These are phyloP conservation scores for Rhododendron mucronatum DNA, from an alignment of 148 eudicot species.

Conservation along the genomic window DNA sequence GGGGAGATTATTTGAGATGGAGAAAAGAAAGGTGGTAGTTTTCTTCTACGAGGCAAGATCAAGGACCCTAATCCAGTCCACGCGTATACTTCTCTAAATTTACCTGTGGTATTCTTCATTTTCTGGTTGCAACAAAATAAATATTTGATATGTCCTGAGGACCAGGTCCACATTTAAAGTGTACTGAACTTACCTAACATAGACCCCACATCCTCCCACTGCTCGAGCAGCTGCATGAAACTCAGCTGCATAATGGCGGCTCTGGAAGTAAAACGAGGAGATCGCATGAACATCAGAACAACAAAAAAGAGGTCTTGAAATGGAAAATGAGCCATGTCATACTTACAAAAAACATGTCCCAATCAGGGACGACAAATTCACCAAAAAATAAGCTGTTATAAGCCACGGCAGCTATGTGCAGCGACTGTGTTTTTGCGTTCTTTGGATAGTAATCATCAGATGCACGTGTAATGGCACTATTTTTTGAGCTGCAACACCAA, in stretches of 20 bases:
- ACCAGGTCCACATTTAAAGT: not conserved
- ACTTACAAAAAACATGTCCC: constrained; percentile 53
- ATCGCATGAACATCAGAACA: not conserved
- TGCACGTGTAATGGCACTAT: constrained; percentile 40
- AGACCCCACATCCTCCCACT: constrained; percentile 42
- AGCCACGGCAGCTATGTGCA: constrained; percentile 40
- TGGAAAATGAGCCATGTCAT: constrained; percentile 4
- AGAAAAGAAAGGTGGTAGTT: not conserved
- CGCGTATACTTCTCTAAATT: not conserved
- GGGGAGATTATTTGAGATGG: not conserved
- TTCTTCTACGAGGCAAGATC: not conserved
- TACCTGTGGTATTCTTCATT: not conserved
- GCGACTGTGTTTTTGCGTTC: constrained; percentile 32
- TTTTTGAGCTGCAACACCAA: constrained; percentile 27
- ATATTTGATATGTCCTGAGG: not conserved
- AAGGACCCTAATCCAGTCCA: not conserved
- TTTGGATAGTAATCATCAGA: constrained; percentile 47
- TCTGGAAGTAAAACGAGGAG: constrained; percentile 18
- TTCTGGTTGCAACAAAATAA: not conserved
- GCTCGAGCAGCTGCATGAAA: constrained; percentile 49
- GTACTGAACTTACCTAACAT: constrained; percentile 29
- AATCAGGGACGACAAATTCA: constrained; percentile 42
- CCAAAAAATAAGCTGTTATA: constrained; percentile 43
- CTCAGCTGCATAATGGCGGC: constrained; percentile 38
- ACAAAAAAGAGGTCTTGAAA: not conserved